Base-by-base conservation (phyloP, 2,329 filamentous ascomycete species). In the Sclerotiophoma versabilis region DNA sequence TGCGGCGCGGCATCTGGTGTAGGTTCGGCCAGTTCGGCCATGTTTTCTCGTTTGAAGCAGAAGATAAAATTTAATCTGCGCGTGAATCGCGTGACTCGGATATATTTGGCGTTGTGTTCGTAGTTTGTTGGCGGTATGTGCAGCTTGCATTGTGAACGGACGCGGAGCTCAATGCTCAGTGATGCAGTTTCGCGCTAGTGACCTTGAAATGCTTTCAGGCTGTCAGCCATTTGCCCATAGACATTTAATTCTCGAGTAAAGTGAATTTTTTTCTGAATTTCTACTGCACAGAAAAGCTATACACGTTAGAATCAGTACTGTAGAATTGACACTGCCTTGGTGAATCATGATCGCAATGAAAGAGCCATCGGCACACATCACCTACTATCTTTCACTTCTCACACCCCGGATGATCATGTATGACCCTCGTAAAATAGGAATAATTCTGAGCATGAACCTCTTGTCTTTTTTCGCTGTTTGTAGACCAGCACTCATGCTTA, bases 1-100 rank as follows among this genome's bases (percentile, higher is more conserved):
- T 65, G 62, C 14, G 54, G 53, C 32, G 53, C 36, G 5, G 58
- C 54, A 20, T 58, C 58, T 32, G 60, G 52, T 7, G 55, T 57
- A 1, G 61, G 58, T 41, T 69, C 65, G 33, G 65, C 34, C 66
- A 69, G 58, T 41, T 69, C 65, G 33, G 65, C 34, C 66, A 69
- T 65, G 37, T 19, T 54, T 10, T 8, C 4, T 30, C 51, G 8
- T 41, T 19, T 14, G 27, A 27, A 14, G 5, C 14, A 1, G 25
- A 6, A 29, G 34, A 39, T 45, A 27, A 12, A 33, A 53, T 30
- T 42, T 5, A 12, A 12, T 38, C 1, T 29, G 34, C 34, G 26
- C 34, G 45, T 49, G 7, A 11, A 34, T 36, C 46, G 23, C 39
- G 39, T 46, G 17, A 19, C 5, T 29, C 32, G 17, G 41, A 42